Conservation (phyloP, 306 rosid species). For the Cucurbita maxima region DNA sequence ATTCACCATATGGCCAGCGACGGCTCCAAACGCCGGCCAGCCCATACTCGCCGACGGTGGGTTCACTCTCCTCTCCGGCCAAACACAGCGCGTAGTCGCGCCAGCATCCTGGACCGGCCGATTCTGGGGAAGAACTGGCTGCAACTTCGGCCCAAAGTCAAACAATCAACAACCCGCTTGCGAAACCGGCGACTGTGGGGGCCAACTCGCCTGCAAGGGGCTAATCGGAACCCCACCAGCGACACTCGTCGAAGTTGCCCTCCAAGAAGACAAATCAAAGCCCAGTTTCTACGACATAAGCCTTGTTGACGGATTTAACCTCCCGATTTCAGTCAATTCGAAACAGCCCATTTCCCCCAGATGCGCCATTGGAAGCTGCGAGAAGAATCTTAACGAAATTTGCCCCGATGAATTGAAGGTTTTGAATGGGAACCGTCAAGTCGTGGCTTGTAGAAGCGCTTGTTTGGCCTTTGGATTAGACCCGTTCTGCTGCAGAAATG, state of each 20-base stretch:
- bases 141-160: conserved; percentile 25
- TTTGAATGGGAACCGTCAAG: conserved; percentile 25
- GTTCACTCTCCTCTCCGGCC: conserved; percentile 50
- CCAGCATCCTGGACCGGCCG: conserved; percentile 88
- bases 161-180: conserved; percentile 36
- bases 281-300: conserved; percentile 70
- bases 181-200: conserved; percentile 81
- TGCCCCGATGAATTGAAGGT: conserved; percentile 60
- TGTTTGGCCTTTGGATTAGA: conserved; percentile 67
- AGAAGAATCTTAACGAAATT: conserved; percentile 26
- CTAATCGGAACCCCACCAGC: conserved; percentile 72
- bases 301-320: conserved; percentile 73
- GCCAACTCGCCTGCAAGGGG: conserved; percentile 65
- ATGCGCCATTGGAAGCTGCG: conserved; percentile 49
- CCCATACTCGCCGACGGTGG: conserved; percentile 73
- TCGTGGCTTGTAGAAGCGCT: conserved; percentile 79
- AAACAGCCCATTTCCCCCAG: conserved; percentile 13
- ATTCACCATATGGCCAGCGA: conserved; percentile 84
- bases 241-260: conserved; percentile 52
- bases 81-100: conserved; percentile 23
- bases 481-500: conserved; percentile 57
- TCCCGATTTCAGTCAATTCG: conserved; percentile 36
- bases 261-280: conserved; percentile 36
- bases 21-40: conserved; percentile 60
- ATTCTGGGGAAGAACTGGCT: conserved; percentile 79